phyloP scores from a whole-genome alignment of 2,329 filamentous ascomycete genomes.

The Colletotrichum sublineola region DNA sequence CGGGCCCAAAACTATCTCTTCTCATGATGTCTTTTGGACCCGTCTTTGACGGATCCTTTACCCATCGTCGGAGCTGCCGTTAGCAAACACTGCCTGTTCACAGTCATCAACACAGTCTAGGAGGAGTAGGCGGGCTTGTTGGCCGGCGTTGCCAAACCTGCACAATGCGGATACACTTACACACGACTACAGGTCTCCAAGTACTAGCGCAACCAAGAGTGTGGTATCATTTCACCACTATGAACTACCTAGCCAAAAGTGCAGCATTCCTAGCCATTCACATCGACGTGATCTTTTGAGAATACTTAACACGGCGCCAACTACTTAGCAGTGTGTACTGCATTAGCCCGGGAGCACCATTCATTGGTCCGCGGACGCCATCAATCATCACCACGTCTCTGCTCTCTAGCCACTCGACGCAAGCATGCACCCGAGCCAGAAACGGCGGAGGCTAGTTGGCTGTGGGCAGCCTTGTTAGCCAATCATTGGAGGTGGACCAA shows the following conservation, averaged over 20 bases:
- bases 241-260: background rate
- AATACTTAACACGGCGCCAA: constrained; percentile 8
- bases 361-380: constrained; percentile 8
- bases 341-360: constrained; percentile 4
- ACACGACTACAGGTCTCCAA: background rate
- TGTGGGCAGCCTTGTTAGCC: background rate
- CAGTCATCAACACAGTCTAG: background rate
- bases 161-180: constrained; percentile 8
- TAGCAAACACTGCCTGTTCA: constrained; percentile 1
- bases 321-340: background rate
- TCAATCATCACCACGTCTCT: constrained; percentile 16
- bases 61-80: constrained; percentile 18
- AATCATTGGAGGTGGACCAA: constrained; percentile 9
- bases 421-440: constrained; percentile 19
- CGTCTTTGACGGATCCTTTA: background rate
- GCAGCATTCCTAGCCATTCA: constrained; percentile 43
- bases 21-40: background rate
- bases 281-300: background rate
- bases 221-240: constrained; percentile 12
- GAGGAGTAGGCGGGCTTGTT: background rate
- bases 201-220: background rate
- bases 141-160: background rate
- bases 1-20: constrained; percentile 2
- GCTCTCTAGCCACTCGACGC: constrained; percentile 31
- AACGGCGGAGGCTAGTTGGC: constrained; percentile 7